Base-by-base conservation (phyloP, 257 asterid genomes). In the Capsicum baccatum region DNA sequence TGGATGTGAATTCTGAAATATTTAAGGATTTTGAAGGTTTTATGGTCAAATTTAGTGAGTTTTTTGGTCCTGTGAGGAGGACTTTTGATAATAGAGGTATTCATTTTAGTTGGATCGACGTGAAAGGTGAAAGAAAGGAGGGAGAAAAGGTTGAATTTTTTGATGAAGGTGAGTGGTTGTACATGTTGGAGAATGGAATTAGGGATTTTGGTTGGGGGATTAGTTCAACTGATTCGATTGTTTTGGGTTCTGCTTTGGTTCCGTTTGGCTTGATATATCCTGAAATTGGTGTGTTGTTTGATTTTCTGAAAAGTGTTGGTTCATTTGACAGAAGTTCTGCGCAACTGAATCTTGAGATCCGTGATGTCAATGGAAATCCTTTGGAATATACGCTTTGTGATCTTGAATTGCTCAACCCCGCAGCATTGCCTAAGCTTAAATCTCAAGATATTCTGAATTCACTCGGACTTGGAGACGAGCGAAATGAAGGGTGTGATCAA, bases 191-290 rank as follows among this genome's bases (percentile, higher is more conserved):
- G 85, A 90, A 89, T 62, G 85, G 86, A 66, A 83, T 91, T 79
- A 83, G 85, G 83, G 88, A 89, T 82, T 90, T 90, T 66, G 97
- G 97, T 17, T 96, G 97, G 98, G 93, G 97, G 6, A 89, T 86
- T 92, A 91, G 96, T 87, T 92, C 98, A 11, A 93, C 93, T 12
- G 91, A 94, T 86, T 83, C 89, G 59, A 84, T 94, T 88, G 86
- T 91, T 55, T 87, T 93, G 73, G 95, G 97, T 69, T 92, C 98
- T 15, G 97, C 92, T 84, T 76, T 96, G 82, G 57, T 94, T 90
- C 98, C 99, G 11, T 89, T 94, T 33, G 97, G 92, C 26, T 89
- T 97, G 89, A 89, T 97, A 86, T 94, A 92, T 88, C 98, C 99
- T 0, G 88, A 81, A 76, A 87, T 96, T 63, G 95, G 95, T 67